These are phyloP conservation scores for Strigomonas galati DNA, from an alignment of 208 protist species.

Conservation along the genomic window DNA sequence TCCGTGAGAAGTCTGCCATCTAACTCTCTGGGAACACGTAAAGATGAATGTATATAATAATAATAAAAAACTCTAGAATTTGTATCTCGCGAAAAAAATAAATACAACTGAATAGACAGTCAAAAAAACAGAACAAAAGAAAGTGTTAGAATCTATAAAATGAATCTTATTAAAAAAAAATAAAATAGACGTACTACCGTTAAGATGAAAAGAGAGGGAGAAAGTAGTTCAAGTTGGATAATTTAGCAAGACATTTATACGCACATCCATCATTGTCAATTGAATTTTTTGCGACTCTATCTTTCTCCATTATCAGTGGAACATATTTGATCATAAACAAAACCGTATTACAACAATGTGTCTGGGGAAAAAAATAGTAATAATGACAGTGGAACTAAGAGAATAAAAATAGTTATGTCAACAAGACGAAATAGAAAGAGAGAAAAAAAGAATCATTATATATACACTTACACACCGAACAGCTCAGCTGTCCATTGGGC, in stretches of 20 bases:
- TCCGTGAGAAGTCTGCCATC: constrained; percentile 64
- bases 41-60: constrained; percentile 1
- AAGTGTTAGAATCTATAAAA: not conserved
- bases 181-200: not conserved
- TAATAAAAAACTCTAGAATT: not conserved
- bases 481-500: not conserved
- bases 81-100: constrained; percentile 11
- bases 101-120: constrained; percentile 14
- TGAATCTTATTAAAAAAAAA: too few relatives aligned
- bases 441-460: not conserved
- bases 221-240: not conserved
- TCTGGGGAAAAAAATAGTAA: not conserved
- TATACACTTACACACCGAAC: not conserved
- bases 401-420: not conserved
- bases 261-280: not conserved
- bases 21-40: not conserved
- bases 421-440: not conserved
- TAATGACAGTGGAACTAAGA: not conserved
- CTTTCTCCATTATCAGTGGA: not conserved
- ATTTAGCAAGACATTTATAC: not conserved
- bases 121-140: too few relatives aligned
- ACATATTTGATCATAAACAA: not conserved
- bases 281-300: not conserved
- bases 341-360: not conserved
- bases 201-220: not conserved